phyloP scores from a whole-genome alignment of 129 eudicot species.

The Centella asiatica region DNA sequence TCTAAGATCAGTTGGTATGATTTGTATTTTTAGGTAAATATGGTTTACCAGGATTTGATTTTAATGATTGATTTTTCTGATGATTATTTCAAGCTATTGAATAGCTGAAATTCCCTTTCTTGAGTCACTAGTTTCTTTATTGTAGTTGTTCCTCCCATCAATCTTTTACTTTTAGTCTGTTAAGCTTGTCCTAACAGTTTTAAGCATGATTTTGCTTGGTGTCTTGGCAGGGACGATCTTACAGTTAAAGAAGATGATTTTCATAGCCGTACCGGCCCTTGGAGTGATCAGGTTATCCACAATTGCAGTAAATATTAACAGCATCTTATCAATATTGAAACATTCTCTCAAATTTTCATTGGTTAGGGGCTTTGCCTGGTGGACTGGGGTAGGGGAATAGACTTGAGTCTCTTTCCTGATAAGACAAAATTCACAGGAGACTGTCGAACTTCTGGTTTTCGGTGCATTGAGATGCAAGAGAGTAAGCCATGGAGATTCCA shows the following conservation, averaged over 20 bases:
- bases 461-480: conserved; percentile 93
- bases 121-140: neutral
- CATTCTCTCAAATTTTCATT: neutral
- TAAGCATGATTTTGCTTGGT: neutral
- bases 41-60: too few relatives aligned
- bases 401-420: conserved; percentile 61
- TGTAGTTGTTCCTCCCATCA: neutral
- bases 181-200: neutral
- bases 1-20: too few relatives aligned
- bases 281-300: conserved; percentile 73
- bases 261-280: conserved; percentile 51
- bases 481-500: conserved; percentile 86
- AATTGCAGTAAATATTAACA: neutral
- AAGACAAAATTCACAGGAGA: conserved; percentile 67
- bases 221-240: conserved; percentile 50
- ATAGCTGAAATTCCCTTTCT: neutral
- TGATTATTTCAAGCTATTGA: neutral
- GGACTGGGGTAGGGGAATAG: conserved; percentile 99
- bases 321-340: neutral
- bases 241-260: conserved; percentile 55
- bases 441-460: conserved; percentile 87
- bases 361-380: conserved; percentile 94
- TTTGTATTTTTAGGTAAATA: too few relatives aligned
- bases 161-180: neutral
- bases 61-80: neutral